These are phyloP conservation scores for Globisporangium okanoganense DNA, from an alignment of 352 stramenopile species.

Conservation along the genomic window DNA sequence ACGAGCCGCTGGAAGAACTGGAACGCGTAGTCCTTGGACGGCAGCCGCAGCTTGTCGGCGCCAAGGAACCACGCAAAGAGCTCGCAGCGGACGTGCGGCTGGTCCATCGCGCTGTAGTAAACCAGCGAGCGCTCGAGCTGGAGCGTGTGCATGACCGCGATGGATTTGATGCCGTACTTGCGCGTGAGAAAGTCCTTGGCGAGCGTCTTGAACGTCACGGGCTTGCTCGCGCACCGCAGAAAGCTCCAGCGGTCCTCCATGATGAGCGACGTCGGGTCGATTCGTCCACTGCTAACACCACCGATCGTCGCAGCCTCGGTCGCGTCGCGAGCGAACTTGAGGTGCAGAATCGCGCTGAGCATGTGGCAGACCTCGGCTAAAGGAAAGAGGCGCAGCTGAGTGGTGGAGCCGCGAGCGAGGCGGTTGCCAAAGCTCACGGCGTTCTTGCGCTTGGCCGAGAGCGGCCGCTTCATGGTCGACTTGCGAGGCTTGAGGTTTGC, in stretches of 20 bases:
- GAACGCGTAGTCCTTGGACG: conserved; percentile 54
- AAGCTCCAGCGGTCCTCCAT: conserved; percentile 34
- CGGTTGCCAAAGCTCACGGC: conserved; percentile 38
- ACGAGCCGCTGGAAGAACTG: conserved; percentile 54
- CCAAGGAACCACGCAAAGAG: conserved; percentile 71
- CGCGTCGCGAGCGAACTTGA: conserved; percentile 55
- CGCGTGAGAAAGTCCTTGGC: conserved; percentile 56
- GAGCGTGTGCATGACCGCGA: conserved; percentile 60
- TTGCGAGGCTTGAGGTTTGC: conserved; percentile 17
- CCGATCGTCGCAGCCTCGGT: conserved; percentile 15
- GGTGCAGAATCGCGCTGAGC: conserved; percentile 52
- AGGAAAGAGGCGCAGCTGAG: conserved; percentile 40
- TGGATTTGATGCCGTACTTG: conserved; percentile 77
- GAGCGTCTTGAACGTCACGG: conserved; percentile 46
- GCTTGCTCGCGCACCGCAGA: conserved; percentile 19
- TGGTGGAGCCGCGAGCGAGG: conserved; percentile 27
- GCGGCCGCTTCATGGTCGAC: conserved; percentile 27
- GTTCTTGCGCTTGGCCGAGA: conserved; percentile 40
- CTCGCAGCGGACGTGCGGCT: conserved; percentile 49
- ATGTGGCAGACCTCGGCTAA: conserved; percentile 58
- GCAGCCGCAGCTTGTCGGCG: conserved; percentile 30
- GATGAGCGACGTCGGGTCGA: conserved; percentile 18
- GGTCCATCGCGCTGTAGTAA: conserved; percentile 39
- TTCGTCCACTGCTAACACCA: background rate
- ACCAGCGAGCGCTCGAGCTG: conserved; percentile 70